Conservation (phyloP, 352 stramenopile genomes). For the Phytophthora tubulina region DNA sequence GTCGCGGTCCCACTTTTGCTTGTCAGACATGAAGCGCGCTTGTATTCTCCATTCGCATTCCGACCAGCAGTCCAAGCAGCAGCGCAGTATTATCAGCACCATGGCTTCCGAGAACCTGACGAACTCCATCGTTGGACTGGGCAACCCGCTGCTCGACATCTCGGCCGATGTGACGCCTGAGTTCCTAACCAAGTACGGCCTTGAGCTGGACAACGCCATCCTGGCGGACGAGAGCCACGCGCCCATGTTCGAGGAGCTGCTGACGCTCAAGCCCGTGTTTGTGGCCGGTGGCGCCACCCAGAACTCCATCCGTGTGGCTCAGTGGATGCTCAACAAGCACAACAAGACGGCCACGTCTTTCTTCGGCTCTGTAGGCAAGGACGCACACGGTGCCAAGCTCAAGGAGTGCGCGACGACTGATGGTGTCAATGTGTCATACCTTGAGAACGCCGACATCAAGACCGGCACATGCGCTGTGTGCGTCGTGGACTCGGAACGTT, state of each 20-base stretch:
- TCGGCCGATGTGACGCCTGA: constrained; percentile 93
- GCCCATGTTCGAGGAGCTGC: constrained; percentile 96
- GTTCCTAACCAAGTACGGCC: constrained; percentile 97
- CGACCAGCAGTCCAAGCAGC: constrained; percentile 39
- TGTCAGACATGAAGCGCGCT: constrained; percentile 26
- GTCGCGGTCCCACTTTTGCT: constrained; percentile 10
- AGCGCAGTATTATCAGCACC: constrained; percentile 1
- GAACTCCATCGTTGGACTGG: constrained; percentile 94
- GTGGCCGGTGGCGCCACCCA: constrained; percentile 98
- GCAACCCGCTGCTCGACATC: constrained; percentile 99
- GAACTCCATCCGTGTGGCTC: constrained; percentile 99
- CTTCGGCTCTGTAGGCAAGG: constrained; percentile 97
- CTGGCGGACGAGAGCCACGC: constrained; percentile 98
- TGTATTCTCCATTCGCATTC: constrained; percentile 25
- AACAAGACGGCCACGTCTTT: constrained; percentile 92
- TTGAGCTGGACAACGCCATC: constrained; percentile 97
- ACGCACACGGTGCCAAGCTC: constrained; percentile 94
- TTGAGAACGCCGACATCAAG: constrained; percentile 93
- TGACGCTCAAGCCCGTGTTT: constrained; percentile 94
- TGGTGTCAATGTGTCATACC: constrained; percentile 97
- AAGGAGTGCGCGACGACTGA: constrained; percentile 94
- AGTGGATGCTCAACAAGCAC: constrained; percentile 98
- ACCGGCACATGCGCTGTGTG: constrained; percentile 99
- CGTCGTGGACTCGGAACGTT: constrained; percentile 96
- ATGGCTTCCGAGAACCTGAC: constrained; percentile 59